Conservation (phyloP, 2,329 filamentous ascomycete species). For the Penicillium fuscoglaucum region DNA sequence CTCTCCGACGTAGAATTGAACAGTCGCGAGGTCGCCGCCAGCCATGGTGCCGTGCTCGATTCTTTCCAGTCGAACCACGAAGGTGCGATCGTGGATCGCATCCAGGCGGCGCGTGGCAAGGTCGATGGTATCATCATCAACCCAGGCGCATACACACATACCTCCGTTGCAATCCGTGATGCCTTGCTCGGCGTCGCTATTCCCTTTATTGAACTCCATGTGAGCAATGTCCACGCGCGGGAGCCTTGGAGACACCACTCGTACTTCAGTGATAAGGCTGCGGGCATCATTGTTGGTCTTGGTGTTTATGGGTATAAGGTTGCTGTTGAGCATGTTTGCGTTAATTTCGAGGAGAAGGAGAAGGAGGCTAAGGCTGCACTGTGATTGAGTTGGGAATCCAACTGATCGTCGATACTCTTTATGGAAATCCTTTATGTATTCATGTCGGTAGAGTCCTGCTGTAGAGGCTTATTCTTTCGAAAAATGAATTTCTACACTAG, state of each 20-base stretch:
- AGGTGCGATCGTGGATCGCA: slow-evolving; percentile 70
- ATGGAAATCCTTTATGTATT: not conserved
- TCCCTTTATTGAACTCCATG: slow-evolving; percentile 76
- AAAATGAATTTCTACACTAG: not conserved
- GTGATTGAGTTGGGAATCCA: slow-evolving; percentile 2
- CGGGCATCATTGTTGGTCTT: slow-evolving; percentile 70
- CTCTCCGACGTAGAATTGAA: slow-evolving; percentile 60
- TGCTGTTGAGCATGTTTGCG: slow-evolving; percentile 55
- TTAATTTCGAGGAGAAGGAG: slow-evolving; percentile 39
- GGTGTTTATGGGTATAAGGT: slow-evolving; percentile 63
- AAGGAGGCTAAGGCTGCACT: slow-evolving; percentile 27
- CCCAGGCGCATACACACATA: slow-evolving; percentile 73
- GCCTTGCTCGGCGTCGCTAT: slow-evolving; percentile 67
- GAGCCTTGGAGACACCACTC: slow-evolving; percentile 69
- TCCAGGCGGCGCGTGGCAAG: slow-evolving; percentile 63
- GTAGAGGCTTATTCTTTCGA: not conserved
- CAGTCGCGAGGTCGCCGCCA: slow-evolving; percentile 52
- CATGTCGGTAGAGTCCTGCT: not conserved
- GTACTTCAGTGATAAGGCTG: slow-evolving; percentile 73
- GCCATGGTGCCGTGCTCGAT: slow-evolving; percentile 53
- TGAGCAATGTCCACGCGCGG: slow-evolving; percentile 71
- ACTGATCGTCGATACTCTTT: not conserved
- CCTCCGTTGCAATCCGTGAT: slow-evolving; percentile 73
- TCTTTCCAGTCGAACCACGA: slow-evolving; percentile 77
- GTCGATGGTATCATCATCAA: slow-evolving; percentile 70